Conservation (phyloP, 176 grass and related monocot genomes). For the Hyparrhenia diplandra region DNA sequence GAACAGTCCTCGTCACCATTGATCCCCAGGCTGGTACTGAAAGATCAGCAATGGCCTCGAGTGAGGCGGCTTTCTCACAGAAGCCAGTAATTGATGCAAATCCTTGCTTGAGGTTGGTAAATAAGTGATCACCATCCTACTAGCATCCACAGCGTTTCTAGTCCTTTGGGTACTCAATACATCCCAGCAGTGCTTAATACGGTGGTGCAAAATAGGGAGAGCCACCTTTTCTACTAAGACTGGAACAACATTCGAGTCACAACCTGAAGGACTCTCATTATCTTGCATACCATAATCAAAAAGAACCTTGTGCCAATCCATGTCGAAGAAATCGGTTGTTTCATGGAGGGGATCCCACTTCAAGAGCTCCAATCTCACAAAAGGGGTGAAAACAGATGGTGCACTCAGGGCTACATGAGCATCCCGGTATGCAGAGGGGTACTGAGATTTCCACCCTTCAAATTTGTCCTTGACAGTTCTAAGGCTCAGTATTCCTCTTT, state of each 20-base stretch:
- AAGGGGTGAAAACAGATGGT: conserved; percentile 69
- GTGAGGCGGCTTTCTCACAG: conserved; percentile 57
- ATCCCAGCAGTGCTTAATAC: conserved; percentile 89
- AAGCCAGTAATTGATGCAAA: conserved; percentile 58
- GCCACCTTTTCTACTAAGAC: conserved; percentile 83
- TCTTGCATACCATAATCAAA: conserved; percentile 53
- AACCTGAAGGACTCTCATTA: conserved; percentile 13
- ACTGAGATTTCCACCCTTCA: conserved; percentile 76
- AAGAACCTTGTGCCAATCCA: conserved; percentile 79
- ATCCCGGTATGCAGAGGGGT: conserved; percentile 67
- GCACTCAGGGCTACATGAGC: conserved; percentile 76
- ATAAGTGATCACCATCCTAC: conserved; percentile 66
- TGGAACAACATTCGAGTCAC: conserved; percentile 61
- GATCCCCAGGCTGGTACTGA: conserved; percentile 80
- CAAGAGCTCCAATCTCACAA: conserved; percentile 85
- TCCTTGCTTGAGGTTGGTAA: conserved; percentile 57
- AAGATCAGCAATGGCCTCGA: conserved; percentile 53
- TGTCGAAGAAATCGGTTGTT: conserved; percentile 58
- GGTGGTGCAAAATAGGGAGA: conserved; percentile 91
- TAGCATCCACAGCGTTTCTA: conserved; percentile 54
- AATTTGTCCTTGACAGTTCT: conserved; percentile 87
- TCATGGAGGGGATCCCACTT: conserved; percentile 89
- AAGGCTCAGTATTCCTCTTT: conserved; percentile 82
- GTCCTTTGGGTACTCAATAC: conserved; percentile 72
- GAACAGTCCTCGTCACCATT: conserved; percentile 62